phyloP scores from a whole-genome alignment of 352 stramenopile species.

The Pythium myriotylum region DNA sequence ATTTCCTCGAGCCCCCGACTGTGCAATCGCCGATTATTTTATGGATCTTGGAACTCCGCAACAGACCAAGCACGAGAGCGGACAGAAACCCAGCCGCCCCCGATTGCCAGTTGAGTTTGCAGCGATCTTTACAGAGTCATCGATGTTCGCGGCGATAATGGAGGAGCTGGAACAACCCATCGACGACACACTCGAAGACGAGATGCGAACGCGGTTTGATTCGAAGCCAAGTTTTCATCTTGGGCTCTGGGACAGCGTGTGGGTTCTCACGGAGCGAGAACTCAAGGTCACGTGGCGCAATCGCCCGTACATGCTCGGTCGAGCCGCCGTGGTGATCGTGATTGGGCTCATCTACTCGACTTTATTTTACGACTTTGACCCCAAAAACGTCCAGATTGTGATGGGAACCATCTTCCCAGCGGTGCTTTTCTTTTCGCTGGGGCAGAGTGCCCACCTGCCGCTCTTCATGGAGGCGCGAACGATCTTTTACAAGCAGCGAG shows the following conservation, averaged over 20 bases:
- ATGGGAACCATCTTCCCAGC: constrained; percentile 41
- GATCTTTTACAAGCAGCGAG: constrained; percentile 71
- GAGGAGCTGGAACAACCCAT: too few species aligned
- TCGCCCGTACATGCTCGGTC: constrained; percentile 24
- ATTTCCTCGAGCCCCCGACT: constrained; percentile 50
- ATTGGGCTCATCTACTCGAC: constrained; percentile 30
- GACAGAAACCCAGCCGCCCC: neutral
- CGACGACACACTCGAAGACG: constrained; percentile 77
- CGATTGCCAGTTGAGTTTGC: constrained; percentile 24
- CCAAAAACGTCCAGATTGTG: constrained; percentile 27
- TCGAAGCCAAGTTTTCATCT: constrained; percentile 7
- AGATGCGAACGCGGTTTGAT: constrained; percentile 33
- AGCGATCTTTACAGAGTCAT: constrained; percentile 20
- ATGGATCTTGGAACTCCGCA: constrained; percentile 51
- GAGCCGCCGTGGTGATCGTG: constrained; percentile 28
- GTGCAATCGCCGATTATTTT: constrained; percentile 93
- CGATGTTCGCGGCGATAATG: constrained; percentile 26
- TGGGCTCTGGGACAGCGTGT: constrained; percentile 10
- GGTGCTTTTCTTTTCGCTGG: neutral
- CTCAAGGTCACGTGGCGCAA: constrained; percentile 50
- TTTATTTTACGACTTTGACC: constrained; percentile 31
- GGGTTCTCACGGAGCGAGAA: constrained; percentile 30
- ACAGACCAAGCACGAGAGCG: constrained; percentile 27
- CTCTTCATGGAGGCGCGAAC: constrained; percentile 49
- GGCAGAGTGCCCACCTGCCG: constrained; percentile 58